Percentiles rank a stretch among this genome's conserved stretches.
These are phyloP conservation scores for Sugiyamaella grinbergsii DNA, from an alignment of 1,139 yeast genomes.

Conservation along the genomic window DNA sequence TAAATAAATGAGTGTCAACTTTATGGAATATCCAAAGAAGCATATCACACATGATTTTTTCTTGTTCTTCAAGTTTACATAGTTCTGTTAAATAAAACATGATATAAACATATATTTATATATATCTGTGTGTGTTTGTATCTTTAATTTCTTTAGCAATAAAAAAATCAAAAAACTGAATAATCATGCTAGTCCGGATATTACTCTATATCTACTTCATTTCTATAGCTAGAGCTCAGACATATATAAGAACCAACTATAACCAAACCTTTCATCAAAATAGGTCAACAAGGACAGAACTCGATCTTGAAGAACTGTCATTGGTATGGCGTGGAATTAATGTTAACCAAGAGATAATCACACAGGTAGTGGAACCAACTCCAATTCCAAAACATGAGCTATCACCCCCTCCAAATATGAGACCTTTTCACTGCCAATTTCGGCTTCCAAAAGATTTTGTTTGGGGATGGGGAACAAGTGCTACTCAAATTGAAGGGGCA, in stretches of 20 bases:
- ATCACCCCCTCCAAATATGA: conserved; percentile 28
- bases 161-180: too few species aligned
- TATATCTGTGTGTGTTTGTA: too few species aligned
- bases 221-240: conserved; percentile 1
- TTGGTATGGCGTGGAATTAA: conserved; percentile 24
- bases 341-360: conserved; percentile 21
- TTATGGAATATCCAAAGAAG: not conserved
- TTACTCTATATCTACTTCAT: not conserved
- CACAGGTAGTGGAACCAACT: conserved; percentile 25
- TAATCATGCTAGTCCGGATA: not conserved
- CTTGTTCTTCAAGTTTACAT: not conserved
- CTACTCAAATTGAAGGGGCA: conserved; percentile 46
- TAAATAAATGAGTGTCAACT: not conserved
- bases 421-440: conserved; percentile 15
- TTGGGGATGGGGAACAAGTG: conserved; percentile 37
- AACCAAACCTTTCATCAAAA: not conserved
- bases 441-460: conserved; percentile 30
- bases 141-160: too few species aligned
- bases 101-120: not conserved
- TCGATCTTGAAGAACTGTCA: not conserved
- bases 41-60: not conserved
- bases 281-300: not conserved
- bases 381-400: conserved; percentile 24
- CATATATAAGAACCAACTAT: not conserved
- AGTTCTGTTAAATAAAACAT: not conserved